Evolutionary conservation across 306 rosid species (phyloP).

Genomic region (Potentilla sterilis): DNA sequence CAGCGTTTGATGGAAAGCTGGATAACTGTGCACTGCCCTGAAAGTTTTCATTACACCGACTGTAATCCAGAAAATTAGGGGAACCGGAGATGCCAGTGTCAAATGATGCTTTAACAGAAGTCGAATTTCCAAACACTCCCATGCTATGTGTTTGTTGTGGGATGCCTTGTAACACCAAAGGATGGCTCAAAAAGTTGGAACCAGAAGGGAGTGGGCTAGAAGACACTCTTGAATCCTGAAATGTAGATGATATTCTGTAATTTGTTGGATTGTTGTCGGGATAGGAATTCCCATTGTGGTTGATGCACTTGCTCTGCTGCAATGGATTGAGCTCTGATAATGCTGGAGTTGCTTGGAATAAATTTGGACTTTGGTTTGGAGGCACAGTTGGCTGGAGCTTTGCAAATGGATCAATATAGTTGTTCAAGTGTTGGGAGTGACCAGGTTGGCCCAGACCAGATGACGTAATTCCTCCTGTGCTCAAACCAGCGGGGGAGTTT

Average conservation of each 20-base stretch:
- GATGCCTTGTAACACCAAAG: constrained; percentile 50
- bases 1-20: constrained; percentile 46
- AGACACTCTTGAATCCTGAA: constrained; percentile 30
- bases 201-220: constrained; percentile 34
- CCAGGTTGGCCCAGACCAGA: constrained; percentile 37
- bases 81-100: constrained; percentile 39
- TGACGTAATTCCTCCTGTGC: constrained; percentile 48
- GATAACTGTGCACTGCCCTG: constrained; percentile 50
- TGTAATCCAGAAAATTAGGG: constrained; percentile 52
- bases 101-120: constrained; percentile 43
- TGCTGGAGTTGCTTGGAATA: constrained; percentile 52
- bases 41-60: constrained; percentile 50
- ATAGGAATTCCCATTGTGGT: constrained; percentile 41
- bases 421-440: constrained; percentile 41
- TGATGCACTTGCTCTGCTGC: constrained; percentile 45
- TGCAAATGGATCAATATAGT: constrained; percentile 35
- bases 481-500: constrained; percentile 49
- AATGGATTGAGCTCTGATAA: constrained; percentile 52
- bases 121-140: constrained; percentile 37
- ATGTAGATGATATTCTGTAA: constrained; percentile 42
- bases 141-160: constrained; percentile 31
- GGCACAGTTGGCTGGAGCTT: constrained; percentile 44
- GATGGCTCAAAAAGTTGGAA: constrained; percentile 38
- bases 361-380: constrained; percentile 44
- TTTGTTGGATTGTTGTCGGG: constrained; percentile 42